These are phyloP conservation scores for Dicorynia guianensis DNA, from an alignment of 306 rosid species.

Conservation along the genomic window DNA sequence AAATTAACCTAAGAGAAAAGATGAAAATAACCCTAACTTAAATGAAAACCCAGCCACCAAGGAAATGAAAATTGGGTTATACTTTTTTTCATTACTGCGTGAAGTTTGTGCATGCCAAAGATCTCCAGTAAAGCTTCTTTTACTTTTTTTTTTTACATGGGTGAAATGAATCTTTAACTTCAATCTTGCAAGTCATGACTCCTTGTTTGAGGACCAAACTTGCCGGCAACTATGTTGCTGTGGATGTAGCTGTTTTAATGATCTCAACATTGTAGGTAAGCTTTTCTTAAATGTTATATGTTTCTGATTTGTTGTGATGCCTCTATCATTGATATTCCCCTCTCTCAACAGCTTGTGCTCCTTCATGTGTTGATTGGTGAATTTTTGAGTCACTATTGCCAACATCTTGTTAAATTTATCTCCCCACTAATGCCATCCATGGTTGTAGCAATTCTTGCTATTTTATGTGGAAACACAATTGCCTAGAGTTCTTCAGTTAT, in stretches of 20 bases:
- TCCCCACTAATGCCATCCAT: constrained; percentile 85
- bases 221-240: constrained; percentile 86
- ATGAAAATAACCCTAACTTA: no score
- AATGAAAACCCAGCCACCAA: no score
- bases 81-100: neutral
- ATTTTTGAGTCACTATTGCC: constrained; percentile 79
- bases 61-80: neutral
- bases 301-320: constrained; percentile 1
- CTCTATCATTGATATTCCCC: constrained; percentile 25
- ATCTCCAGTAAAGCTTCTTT: neutral
- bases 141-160: neutral
- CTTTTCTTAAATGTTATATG: neutral
- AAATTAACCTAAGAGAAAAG: no score
- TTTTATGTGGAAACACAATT: constrained; percentile 82
- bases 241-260: constrained; percentile 75
- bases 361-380: constrained; percentile 84
- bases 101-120: neutral
- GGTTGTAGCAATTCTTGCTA: constrained; percentile 81
- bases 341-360: constrained; percentile 73
- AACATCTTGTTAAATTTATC: constrained; percentile 66
- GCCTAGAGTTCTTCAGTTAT: constrained; percentile 79
- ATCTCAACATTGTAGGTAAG: constrained; percentile 74
- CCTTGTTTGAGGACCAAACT: constrained; percentile 85
- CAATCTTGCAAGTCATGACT: constrained; percentile 76
- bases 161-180: neutral